Base-by-base conservation (phyloP, 129 eudicot genomes). In the Rutidosis leptorrhynchoides region DNA sequence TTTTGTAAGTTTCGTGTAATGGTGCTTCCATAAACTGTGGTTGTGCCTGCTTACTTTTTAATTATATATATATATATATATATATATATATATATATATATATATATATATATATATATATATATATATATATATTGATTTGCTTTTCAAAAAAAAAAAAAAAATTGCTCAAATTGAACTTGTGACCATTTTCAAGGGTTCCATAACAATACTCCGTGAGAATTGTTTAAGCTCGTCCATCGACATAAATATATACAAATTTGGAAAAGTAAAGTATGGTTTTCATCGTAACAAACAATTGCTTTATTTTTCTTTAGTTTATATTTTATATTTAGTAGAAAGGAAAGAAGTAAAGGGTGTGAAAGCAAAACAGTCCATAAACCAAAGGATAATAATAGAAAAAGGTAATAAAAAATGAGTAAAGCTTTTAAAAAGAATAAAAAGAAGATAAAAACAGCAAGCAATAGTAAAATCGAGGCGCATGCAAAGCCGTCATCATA, bases 401-500 rank as follows among this genome's bases (percentile, higher is more conserved):
- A 52, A 56, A 29, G 33, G 27, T 26, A 23, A 62, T 24, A 4
- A 7, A 54, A 62, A 67, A 35, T 12, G 5, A 15, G 40, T 46
- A 75, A 67, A 26, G 57, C 23, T 67, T 67, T 75, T 67, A 2
- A 75, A 67, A 59, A 67, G 35, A 67, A 37, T 49, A 67, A 58
- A 65, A 74, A 74, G 4, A 40, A 6, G 30, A 8, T 22, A 65
- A 12, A 25, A n/a, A n/a, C n/a, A n/a, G n/a, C n/a, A n/a, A 11
- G 55, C 55, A 33, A 66, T 12, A 42, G 67, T n/a, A 58, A 67
- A 59, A 75, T 17, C 69, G 83, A 85, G 85, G 83, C 90, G 95
- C 97, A 86, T 90, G 97, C 88, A 83, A 80, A 80, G 73, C 37
- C 78, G 69, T 80, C 83, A 90, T 90, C 86, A 90, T 90, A 58